phyloP scores from a whole-genome alignment of 768 basidiomycete genomes.

The Rhodocollybia butyracea region DNA sequence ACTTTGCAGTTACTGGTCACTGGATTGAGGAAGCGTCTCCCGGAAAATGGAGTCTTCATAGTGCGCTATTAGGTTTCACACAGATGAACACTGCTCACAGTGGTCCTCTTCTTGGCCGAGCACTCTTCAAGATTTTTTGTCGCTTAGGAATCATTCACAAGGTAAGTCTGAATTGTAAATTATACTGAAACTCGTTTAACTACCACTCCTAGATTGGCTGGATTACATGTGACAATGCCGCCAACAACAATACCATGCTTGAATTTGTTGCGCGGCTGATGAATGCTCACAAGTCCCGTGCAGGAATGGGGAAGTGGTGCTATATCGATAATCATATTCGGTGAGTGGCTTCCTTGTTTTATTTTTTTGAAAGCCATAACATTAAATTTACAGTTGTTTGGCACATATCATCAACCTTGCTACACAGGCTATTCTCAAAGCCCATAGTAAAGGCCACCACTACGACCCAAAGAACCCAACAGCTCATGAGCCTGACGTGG shows the following conservation, averaged over 20 bases:
- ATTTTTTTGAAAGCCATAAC: not conserved
- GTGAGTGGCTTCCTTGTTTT: not conserved
- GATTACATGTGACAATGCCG: conserved; percentile 35
- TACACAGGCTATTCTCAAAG: conserved; percentile 25
- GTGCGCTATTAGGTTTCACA: too few relatives aligned
- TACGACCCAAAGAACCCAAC: conserved; percentile 19
- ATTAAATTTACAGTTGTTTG: conserved; percentile 21
- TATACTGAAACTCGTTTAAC: too few relatives aligned
- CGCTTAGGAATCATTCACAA: conserved; percentile 25
- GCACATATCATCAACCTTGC: conserved; percentile 33
- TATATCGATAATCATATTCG: conserved; percentile 4
- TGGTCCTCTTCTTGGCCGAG: too few relatives aligned
- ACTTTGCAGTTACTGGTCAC: too few relatives aligned
- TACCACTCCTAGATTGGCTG: conserved; percentile 24
- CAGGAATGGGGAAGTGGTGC: not conserved
- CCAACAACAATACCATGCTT: conserved; percentile 34
- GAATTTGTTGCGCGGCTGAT: conserved; percentile 16
- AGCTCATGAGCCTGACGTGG: conserved; percentile 10
- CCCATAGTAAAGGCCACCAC: conserved; percentile 21
- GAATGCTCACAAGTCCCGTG: not conserved
- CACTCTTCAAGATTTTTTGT: conserved; percentile 29
- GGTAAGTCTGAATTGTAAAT: conserved; percentile 15
- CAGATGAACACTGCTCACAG: too few relatives aligned
- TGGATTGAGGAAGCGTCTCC: too few relatives aligned
- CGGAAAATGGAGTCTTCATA: too few relatives aligned